These are phyloP conservation scores for Cladosporium sp. DNA, from an alignment of 2,329 filamentous ascomycete genomes.

Conservation along the genomic window DNA sequence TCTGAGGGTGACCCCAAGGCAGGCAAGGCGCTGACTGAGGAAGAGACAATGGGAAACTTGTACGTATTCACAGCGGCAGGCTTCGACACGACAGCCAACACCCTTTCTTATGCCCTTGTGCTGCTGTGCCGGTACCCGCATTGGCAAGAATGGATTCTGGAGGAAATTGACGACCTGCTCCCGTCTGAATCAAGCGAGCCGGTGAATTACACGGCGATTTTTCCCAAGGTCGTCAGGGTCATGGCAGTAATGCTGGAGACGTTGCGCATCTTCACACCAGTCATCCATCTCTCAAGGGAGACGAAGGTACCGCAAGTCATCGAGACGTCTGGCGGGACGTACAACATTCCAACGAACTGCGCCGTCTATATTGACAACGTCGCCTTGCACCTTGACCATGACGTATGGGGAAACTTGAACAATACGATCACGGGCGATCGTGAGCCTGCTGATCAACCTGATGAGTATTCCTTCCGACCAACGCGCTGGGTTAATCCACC, in stretches of 20 bases:
- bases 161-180: slow-evolving; percentile 41
- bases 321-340: slow-evolving; percentile 20
- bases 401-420: slow-evolving; percentile 22
- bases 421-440: slow-evolving; percentile 9
- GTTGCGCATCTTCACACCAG: slow-evolving; percentile 37
- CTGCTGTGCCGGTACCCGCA: slow-evolving; percentile 42
- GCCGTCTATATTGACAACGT: slow-evolving; percentile 33
- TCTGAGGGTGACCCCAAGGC: slow-evolving; percentile 17
- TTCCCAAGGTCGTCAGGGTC: slow-evolving; percentile 39
- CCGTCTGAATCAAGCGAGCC: slow-evolving; percentile 19
- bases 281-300: slow-evolving; percentile 34
- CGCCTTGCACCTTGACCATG: slow-evolving; percentile 24
- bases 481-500: slow-evolving; percentile 34
- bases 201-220: slow-evolving; percentile 39
- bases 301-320: slow-evolving; percentile 28
- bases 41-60: slow-evolving; percentile 40
- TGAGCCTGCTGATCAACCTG: slow-evolving; percentile 5
- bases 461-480: slow-evolving; percentile 35
- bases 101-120: slow-evolving; percentile 44
- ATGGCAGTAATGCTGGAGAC: slow-evolving; percentile 48
- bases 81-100: slow-evolving; percentile 47
- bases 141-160: slow-evolving; percentile 48
- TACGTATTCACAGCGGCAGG: slow-evolving; percentile 43
- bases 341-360: slow-evolving; percentile 30
- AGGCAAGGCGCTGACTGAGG: slow-evolving; percentile 27